Evolutionary conservation across 768 basidiomycete genomes (phyloP), one percentile per base, ranked within the genome.

Genomic region (Suillus plorans): DNA sequence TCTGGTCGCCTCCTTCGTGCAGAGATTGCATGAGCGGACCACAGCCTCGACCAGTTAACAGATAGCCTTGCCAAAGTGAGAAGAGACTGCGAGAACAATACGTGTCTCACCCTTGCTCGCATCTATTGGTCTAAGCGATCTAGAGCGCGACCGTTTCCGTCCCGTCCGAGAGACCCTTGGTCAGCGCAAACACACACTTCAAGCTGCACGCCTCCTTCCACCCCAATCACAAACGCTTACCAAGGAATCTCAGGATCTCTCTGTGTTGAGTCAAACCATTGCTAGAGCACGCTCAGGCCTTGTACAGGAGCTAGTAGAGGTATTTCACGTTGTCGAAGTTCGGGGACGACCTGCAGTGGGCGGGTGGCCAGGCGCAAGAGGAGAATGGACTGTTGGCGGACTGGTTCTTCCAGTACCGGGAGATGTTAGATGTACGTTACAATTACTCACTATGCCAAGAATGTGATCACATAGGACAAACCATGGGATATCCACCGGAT

Each of bases 361-460:
- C 28, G 28, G 28, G 28, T 3, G 88, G 65, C 86, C 88, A 1
- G 91, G 90, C 0, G 86, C 89, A 18, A 89, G 87, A 70, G 90
- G 90, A 2, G 90, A 94, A 70, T 94, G 92, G 92, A 92, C 89
- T 0, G 91, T 94, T 61, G 90, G 91, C 0, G 89, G 88, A 62
- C 73, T 94, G 57, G 88, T 92, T 10, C 74, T 95, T 12, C 92
- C 92, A 36, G 91, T 94, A 0, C 92, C 92, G 0, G 92, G 91
- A 6, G 93, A 94, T 70, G 90, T 94, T 68, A 79, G 90, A 70
- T 82, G 91, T 91, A 66, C 22, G 57, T 28, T 3, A 28, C 37
- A 25, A 63, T 85, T 80, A 12, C 20, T 61, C 60, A 37, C 18
- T 61, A 25, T 22, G 9, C 44, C 10, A 28, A 58, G 41, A 52